A percentile compares a stretch with the other conserved stretches of the same genome.
Evolutionary conservation across 2,329 filamentous ascomycete genomes (phyloP).

Genomic region (Paramyrothecium sp.): DNA sequence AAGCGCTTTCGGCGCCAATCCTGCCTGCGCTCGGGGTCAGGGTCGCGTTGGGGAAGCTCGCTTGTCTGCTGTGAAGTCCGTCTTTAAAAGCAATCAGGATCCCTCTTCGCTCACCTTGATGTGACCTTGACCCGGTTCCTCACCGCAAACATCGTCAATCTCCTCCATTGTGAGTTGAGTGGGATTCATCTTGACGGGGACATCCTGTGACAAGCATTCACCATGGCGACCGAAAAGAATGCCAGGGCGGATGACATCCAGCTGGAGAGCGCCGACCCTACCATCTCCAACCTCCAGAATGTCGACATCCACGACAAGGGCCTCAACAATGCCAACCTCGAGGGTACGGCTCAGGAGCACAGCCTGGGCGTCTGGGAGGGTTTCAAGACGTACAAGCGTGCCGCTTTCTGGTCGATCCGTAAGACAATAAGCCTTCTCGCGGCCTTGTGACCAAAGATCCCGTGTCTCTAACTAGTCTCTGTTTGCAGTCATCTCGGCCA

Average conservation of each 20-base stretch:
- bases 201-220: not conserved
- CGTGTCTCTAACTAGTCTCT: constrained; percentile 3
- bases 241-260: constrained; percentile 16
- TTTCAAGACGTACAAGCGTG: constrained; percentile 37
- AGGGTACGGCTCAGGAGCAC: constrained; percentile 34
- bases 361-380: constrained; percentile 30
- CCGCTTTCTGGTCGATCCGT: constrained; percentile 39
- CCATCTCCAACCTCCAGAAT: constrained; percentile 28
- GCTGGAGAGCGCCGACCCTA: constrained; percentile 26
- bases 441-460: too few relatives aligned
- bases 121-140: not conserved
- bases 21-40: too few relatives aligned
- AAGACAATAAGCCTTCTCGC: constrained; percentile 6
- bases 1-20: not conserved
- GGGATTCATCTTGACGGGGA: not conserved
- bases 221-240: constrained; percentile 20
- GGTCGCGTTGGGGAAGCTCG: not conserved
- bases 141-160: not conserved
- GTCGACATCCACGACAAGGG: constrained; percentile 33
- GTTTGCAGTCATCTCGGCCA: constrained; percentile 37
- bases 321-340: constrained; percentile 33
- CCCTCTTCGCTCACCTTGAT: not conserved
- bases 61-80: not conserved
- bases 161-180: not conserved
- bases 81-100: not conserved